Evolutionary conservation across 805 yeast species (phyloP), one percentile per base, ranked within the genome.

Genomic region (Candida incommunis): DNA sequence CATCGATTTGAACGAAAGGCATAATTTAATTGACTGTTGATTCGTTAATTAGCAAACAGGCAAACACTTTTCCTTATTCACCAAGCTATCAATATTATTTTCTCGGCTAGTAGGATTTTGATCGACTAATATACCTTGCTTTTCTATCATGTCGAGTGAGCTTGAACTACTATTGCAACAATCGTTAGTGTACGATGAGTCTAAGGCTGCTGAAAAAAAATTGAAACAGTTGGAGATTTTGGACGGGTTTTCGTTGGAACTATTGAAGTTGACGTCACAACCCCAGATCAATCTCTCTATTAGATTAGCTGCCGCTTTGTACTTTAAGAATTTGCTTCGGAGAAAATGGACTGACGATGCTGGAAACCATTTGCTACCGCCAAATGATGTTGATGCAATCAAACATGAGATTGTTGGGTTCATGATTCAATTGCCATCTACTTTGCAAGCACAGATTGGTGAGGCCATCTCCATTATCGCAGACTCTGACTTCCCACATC

Each of bases 401-500:
- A 88, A 88, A 59, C 46, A 63, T 7, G 92, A 86, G 57, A 83
- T 92, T 51, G 73, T 92, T 43, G 77, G 79, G n/a, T 67, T 88
- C 49, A 87, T 92, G 97, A 80, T 88, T 49, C 62, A 75, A 29
- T 67, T 87, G 43, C 95, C 96, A 3, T 74, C 74, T 43, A 15
- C 44, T 22, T 67, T 92, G 46, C 96, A 90, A 58, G 70, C 79
- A n/a, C 99, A 94, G 66, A 75, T 92, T 43, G 97, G 96, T 44
- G 99, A 94, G 63, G 80, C 95, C 1, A 79, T 94, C 46, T 78
- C 95, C 15, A 69, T 84, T 45, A 90, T 92, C 55, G 98, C 99
- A 2, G 96, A 88, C 60, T 79, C 87, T 47, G 99, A 92, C 61
- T 92, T 92, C 65, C 98, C 98, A 1, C 81, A 82, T 34, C 68